phyloP scores from a whole-genome alignment of 1,284 basidiomycete genomes.

The Rhodotorula sp. region DNA sequence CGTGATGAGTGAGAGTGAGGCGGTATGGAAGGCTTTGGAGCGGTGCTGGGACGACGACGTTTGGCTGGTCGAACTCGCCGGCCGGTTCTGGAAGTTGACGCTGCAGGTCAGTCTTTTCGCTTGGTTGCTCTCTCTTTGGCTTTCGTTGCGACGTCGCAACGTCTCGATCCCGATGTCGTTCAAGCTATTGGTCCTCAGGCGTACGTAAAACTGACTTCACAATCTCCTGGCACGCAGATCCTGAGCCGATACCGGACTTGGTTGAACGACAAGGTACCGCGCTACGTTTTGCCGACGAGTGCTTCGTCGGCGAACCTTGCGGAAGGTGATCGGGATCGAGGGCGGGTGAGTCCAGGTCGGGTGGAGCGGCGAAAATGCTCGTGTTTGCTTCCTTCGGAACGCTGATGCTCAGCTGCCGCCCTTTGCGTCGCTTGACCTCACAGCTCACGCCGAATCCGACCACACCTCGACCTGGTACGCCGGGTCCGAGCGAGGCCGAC shows the following conservation, averaged over 20 bases:
- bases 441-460: conserved; percentile 12
- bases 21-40: conserved; percentile 68
- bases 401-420: neutral
- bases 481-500: conserved; percentile 5
- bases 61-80: conserved; percentile 72
- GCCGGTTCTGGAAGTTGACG: conserved; percentile 82
- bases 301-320: conserved; percentile 28
- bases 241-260: conserved; percentile 73
- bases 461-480: conserved; percentile 16
- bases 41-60: conserved; percentile 81
- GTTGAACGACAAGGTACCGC: conserved; percentile 59
- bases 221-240: conserved; percentile 59
- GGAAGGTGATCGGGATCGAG: conserved; percentile 9
- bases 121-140: neutral
- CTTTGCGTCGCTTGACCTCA: neutral
- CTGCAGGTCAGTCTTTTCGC: conserved; percentile 63
- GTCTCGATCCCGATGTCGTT: too few species aligned
- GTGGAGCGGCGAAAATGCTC: neutral
- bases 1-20: conserved; percentile 60
- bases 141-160: neutral
- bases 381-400: too few species aligned
- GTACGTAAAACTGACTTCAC: too few species aligned
- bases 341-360: neutral
- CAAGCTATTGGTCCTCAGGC: too few species aligned
- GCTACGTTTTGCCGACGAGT: conserved; percentile 32